Evolutionary conservation across 495 filamentous ascomycete species (phyloP), one percentile per base, ranked within the genome.

Genomic region (Astrocystis sublimbata): DNA sequence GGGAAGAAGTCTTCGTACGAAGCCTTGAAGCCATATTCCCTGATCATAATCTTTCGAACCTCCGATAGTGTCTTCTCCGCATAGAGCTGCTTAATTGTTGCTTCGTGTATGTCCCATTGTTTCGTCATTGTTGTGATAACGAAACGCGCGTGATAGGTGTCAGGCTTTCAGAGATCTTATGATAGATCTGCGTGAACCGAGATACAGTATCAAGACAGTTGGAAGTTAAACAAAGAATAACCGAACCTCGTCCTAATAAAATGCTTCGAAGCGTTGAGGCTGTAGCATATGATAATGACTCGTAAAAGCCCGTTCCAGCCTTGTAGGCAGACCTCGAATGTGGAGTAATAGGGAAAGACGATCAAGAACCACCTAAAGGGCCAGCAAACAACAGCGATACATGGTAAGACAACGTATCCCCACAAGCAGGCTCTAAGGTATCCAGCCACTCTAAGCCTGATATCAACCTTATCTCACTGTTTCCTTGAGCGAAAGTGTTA

Each of bases 11-110:
- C 7, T 56, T 71, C 78, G 57, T 65, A 81, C 78, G 78, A 81
- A 13, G 79, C 79, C 58, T 64, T 74, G 70, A 81, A 81, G 6
- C 66, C 66, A 46, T 81, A 70, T 50, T 56, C 61, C n/a, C 76
- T 69, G 46, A 71, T 68, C 76, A 81, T 79, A 12, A 76, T 68
- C 47, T 68, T 64, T 59, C 66, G 71, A 17, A 81, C 78, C 49
- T 73, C 73, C 6, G 74, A 68, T 21, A 81, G 75, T 28, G 76
- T 76, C 33, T 76, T 75, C n/a, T 78, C 64, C 58, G 71, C 71
- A 61, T 81, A 81, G 41, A 76, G 66, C 3, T 55, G 47, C 42
- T 74, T 67, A 60, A 81, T 79, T 6, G 63, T 66, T 21, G 68
- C 67, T 52, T 74, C 67, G 64, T 78, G 67, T 24, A 65, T 46